These are phyloP conservation scores for Ascochyta koolunga DNA, from an alignment of 2,329 filamentous ascomycete species.

Conservation along the genomic window DNA sequence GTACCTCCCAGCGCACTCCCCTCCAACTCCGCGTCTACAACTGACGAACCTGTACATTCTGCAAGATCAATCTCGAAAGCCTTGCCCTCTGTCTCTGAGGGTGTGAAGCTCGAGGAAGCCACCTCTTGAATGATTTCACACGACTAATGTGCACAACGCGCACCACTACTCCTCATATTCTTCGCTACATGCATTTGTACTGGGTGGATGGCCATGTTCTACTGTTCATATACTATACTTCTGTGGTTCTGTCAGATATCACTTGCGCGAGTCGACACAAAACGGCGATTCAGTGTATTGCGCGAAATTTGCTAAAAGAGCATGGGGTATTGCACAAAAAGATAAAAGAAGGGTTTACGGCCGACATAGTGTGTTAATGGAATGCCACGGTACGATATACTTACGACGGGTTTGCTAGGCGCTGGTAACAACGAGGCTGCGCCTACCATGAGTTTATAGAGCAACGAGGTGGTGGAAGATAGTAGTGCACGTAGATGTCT, in stretches of 20 bases:
- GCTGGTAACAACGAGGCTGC: neutral
- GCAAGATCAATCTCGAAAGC: conserved; percentile 19
- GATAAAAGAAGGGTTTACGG: conserved; percentile 9
- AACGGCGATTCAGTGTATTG: conserved; percentile 4
- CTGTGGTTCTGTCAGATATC: conserved; percentile 11
- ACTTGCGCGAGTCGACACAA: neutral
- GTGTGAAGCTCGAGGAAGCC: conserved; percentile 25
- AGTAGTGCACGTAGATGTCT: conserved; percentile 8
- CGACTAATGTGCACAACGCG: conserved; percentile 4
- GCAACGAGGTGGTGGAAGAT: neutral
- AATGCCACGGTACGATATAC: conserved; percentile 6
- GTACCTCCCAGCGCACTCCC: conserved; percentile 62
- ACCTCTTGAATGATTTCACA: conserved; percentile 10
- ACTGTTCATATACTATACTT: conserved; percentile 37
- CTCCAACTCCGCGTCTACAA: conserved; percentile 66
- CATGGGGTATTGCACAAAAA: conserved; percentile 14
- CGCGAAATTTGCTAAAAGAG: neutral
- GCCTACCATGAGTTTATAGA: conserved; percentile 2
- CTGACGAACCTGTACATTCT: conserved; percentile 50
- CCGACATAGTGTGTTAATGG: conserved; percentile 6
- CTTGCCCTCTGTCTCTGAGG: conserved; percentile 14
- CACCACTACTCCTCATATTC: conserved; percentile 2
- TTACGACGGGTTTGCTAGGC: conserved; percentile 1
- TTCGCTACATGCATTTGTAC: conserved; percentile 10
- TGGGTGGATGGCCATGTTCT: conserved; percentile 20